A percentile compares a stretch with the other conserved stretches of the same genome.
Conservation (phyloP, 768 basidiomycete species). For the Lactarius hatsudake region DNA sequence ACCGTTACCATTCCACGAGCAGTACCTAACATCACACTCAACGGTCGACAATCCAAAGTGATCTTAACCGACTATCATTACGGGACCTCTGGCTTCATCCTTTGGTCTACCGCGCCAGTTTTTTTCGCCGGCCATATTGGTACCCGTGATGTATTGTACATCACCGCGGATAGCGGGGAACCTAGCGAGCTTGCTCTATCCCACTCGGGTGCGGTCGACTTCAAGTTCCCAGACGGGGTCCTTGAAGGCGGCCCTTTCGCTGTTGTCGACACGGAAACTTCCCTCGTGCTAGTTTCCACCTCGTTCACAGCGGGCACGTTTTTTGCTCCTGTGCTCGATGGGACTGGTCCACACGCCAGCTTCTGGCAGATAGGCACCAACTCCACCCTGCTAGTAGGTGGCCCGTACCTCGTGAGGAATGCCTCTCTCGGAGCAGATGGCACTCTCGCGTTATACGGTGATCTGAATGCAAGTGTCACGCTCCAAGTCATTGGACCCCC, state of each 20-base stretch:
- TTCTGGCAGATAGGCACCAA: constrained; percentile 79
- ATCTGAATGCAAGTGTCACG: constrained; percentile 56
- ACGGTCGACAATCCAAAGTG: constrained; percentile 72
- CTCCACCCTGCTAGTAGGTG: constrained; percentile 52
- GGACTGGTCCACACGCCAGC: constrained; percentile 45
- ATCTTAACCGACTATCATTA: constrained; percentile 71
- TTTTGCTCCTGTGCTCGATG: constrained; percentile 65
- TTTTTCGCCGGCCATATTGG: constrained; percentile 58
- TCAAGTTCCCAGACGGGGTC: constrained; percentile 53
- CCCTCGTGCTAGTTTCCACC: constrained; percentile 69
- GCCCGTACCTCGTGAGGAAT: constrained; percentile 47
- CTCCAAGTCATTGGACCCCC: constrained; percentile 65
- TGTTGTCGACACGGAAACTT: constrained; percentile 61
- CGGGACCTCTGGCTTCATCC: constrained; percentile 51
- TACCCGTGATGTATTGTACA: constrained; percentile 40
- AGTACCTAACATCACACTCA: constrained; percentile 52
- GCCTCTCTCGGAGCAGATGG: constrained; percentile 34
- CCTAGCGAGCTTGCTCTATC: constrained; percentile 37
- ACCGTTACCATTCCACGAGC: constrained; percentile 55
- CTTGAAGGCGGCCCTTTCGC: constrained; percentile 53
- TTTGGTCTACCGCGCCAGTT: constrained; percentile 73
- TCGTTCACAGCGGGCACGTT: constrained; percentile 64
- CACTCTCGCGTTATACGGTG: constrained; percentile 60
- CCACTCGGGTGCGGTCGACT: constrained; percentile 19
- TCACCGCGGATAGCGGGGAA: constrained; percentile 38